Percentiles rank a stretch among this genome's conserved stretches.
Evolutionary conservation across 1,284 basidiomycete genomes (phyloP).

Genomic region (Neonothopanus nambi): DNA sequence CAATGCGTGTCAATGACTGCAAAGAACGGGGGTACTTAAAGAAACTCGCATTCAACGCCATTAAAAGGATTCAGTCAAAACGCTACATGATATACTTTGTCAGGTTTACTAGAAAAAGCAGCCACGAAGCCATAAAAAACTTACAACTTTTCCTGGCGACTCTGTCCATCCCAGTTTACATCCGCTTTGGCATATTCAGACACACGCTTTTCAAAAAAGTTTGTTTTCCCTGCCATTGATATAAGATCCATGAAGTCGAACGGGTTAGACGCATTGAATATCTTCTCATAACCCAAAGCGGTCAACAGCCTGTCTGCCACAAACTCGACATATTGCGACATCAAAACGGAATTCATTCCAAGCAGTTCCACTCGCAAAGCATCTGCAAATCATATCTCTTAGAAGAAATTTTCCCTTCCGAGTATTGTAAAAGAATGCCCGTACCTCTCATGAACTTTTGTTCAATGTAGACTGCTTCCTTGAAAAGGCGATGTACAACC

Average conservation of each 20-base stretch:
- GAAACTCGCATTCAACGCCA: too few species aligned
- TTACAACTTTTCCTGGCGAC: too few species aligned
- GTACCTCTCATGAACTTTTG: slow-evolving; percentile 81
- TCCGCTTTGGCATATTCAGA: slow-evolving; percentile 82
- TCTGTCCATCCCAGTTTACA: too few species aligned
- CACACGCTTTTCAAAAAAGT: slow-evolving; percentile 77
- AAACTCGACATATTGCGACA: slow-evolving; percentile 97
- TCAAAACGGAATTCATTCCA: slow-evolving; percentile 83
- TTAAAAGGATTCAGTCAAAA: too few species aligned
- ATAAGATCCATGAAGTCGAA: slow-evolving; percentile 91
- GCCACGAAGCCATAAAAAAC: too few species aligned
- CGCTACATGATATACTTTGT: too few species aligned
- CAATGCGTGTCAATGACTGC: too few species aligned
- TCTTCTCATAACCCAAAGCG: slow-evolving; percentile 75
- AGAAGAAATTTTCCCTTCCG: neutral
- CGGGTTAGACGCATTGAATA: slow-evolving; percentile 73
- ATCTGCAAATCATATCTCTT: slow-evolving; percentile 41
- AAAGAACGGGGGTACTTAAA: too few species aligned
- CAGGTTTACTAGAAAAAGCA: too few species aligned
- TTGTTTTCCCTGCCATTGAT: slow-evolving; percentile 75
- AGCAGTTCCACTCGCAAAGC: slow-evolving; percentile 73
- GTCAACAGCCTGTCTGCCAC: slow-evolving; percentile 92
- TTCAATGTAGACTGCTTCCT: slow-evolving; percentile 83
- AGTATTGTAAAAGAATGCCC: slow-evolving; percentile 8
- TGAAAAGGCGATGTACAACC: slow-evolving; percentile 72